A percentile compares a stretch with the other conserved stretches of the same genome.
phyloP scores from a whole-genome alignment of 768 basidiomycete species.

The Lentinula edodes region DNA sequence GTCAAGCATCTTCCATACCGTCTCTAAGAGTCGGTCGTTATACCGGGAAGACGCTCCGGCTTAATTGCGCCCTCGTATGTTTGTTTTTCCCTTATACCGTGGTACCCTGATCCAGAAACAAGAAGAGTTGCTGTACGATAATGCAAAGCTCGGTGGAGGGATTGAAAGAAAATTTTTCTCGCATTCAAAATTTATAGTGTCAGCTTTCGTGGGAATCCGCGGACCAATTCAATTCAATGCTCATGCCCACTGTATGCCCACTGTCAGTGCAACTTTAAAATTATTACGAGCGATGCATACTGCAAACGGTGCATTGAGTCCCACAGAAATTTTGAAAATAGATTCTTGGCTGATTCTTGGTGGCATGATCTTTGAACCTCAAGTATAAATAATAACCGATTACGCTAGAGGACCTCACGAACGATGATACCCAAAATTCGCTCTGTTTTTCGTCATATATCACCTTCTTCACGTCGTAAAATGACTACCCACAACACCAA shows the following conservation, averaged over 20 bases:
- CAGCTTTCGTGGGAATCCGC: neutral
- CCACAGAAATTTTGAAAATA: neutral
- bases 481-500: conserved; percentile 36
- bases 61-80: conserved; percentile 60
- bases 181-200: neutral
- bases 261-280: too few species aligned
- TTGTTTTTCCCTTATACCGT: conserved; percentile 34
- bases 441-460: conserved; percentile 32
- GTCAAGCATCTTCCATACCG: conserved; percentile 63
- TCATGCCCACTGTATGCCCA: too few species aligned
- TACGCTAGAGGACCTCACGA: neutral
- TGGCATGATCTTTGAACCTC: neutral
- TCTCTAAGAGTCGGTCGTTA: conserved; percentile 28
- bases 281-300: neutral
- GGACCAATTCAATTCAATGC: neutral
- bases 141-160: conserved; percentile 26
- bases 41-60: conserved; percentile 61
- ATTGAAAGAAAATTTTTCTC: conserved; percentile 11
- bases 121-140: conserved; percentile 12
- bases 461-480: conserved; percentile 16
- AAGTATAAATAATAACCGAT: neutral
- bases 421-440: conserved; percentile 31
- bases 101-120: conserved; percentile 46
- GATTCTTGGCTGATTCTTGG: neutral
- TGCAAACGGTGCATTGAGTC: neutral